phyloP scores from a whole-genome alignment of 2,329 filamentous ascomycete genomes.

The Fusarium equiseti region DNA sequence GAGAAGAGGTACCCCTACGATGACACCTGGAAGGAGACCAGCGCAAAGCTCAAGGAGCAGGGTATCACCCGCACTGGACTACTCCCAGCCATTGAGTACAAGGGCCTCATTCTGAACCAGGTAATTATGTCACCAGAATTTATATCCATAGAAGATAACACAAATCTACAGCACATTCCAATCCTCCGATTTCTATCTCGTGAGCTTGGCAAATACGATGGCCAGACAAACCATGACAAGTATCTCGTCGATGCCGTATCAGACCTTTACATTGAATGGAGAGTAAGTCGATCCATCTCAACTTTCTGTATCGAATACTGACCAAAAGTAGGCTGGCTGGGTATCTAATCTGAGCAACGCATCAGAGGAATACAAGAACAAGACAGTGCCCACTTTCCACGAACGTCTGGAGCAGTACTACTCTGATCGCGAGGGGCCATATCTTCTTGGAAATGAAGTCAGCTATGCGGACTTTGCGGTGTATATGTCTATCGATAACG shows the following conservation, averaged over 20 bases:
- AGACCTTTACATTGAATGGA: conserved; percentile 29
- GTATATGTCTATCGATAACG: conserved; percentile 33
- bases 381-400: conserved; percentile 24
- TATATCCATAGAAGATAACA: neutral
- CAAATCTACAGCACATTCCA: neutral
- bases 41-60: conserved; percentile 46
- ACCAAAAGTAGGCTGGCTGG: conserved; percentile 9
- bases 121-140: neutral
- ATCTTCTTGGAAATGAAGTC: conserved; percentile 25
- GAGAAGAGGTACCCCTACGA: conserved; percentile 37
- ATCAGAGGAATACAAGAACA: conserved; percentile 26
- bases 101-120: conserved; percentile 48
- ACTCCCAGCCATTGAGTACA: conserved; percentile 53
- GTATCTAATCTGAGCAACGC: neutral
- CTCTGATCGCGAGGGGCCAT: conserved; percentile 27
- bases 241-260: conserved; percentile 24
- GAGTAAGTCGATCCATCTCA: neutral
- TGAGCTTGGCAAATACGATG: conserved; percentile 32
- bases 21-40: conserved; percentile 31
- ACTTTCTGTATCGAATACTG: fast-evolving
- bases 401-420: conserved; percentile 21
- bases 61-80: conserved; percentile 49
- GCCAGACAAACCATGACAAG: conserved; percentile 19
- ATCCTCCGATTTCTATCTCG: conserved; percentile 27
- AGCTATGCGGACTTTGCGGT: conserved; percentile 30